phyloP scores from a whole-genome alignment of 1,284 basidiomycete species.

The Violaceomyces palustris region DNA sequence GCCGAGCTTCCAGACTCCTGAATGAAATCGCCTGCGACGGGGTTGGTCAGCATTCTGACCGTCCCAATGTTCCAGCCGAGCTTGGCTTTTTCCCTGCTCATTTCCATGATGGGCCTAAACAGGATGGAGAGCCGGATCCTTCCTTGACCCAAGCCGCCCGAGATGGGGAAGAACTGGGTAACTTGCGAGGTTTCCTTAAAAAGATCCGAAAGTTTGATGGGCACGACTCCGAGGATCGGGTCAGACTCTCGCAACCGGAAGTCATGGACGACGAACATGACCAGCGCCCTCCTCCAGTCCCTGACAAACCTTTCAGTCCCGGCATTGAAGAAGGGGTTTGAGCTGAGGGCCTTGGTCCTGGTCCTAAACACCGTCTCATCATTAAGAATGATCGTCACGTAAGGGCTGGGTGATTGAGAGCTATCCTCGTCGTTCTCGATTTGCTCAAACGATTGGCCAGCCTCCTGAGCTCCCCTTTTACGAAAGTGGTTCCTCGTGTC shows the following conservation, averaged over 20 bases:
- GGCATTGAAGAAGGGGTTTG: slow-evolving; percentile 56
- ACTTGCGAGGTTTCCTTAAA: slow-evolving; percentile 26
- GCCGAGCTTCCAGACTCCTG: slow-evolving; percentile 8
- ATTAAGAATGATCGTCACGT: slow-evolving; percentile 55
- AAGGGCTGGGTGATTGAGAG: slow-evolving; percentile 45
- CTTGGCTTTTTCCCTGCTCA: slow-evolving; percentile 6
- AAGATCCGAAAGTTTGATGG: slow-evolving; percentile 30
- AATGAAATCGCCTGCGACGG: slow-evolving; percentile 21
- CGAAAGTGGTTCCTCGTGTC: slow-evolving; percentile 40
- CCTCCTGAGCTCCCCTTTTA: too few relatives aligned
- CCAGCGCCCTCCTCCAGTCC: slow-evolving; percentile 55
- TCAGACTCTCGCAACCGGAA: slow-evolving; percentile 28
- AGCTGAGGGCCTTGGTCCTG: slow-evolving; percentile 54
- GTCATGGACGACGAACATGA: slow-evolving; percentile 55
- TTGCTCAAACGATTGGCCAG: slow-evolving; percentile 23
- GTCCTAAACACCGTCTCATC: slow-evolving; percentile 55
- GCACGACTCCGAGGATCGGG: slow-evolving; percentile 31
- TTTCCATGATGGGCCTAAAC: slow-evolving; percentile 20
- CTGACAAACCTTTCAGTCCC: slow-evolving; percentile 56
- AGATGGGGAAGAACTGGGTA: slow-evolving; percentile 35
- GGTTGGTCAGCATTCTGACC: slow-evolving; percentile 13
- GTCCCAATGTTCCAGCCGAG: slow-evolving; percentile 34
- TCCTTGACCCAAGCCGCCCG: slow-evolving; percentile 26
- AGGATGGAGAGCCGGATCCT: slow-evolving; percentile 23
- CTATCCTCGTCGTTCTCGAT: slow-evolving; percentile 22